These are phyloP conservation scores for Penicillium sp. DNA, from an alignment of 2,329 filamentous ascomycete species.

Conservation along the genomic window DNA sequence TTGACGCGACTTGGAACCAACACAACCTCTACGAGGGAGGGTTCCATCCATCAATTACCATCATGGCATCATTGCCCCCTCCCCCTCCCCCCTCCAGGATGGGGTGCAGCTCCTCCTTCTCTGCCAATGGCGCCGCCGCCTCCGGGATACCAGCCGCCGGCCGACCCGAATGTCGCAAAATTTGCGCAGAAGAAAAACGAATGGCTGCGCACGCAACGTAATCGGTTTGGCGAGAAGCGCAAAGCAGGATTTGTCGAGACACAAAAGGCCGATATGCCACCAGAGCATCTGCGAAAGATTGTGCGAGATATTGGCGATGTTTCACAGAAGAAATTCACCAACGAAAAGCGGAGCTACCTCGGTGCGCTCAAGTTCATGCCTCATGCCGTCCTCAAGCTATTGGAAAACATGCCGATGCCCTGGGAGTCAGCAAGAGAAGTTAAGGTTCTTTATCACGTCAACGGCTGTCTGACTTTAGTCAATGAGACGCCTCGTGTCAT, in stretches of 20 bases:
- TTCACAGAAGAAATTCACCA: conserved; percentile 98
- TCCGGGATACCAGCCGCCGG: conserved; percentile 76
- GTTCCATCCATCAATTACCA: conserved; percentile 29
- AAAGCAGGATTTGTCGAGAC: conserved; percentile 96
- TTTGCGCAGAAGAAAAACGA: conserved; percentile 99
- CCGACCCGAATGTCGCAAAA: conserved; percentile 84
- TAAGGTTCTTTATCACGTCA: conserved; percentile 97
- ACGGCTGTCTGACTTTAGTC: conserved; percentile 92
- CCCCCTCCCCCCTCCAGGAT: conserved; percentile 68
- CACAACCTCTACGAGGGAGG: conserved; percentile 27
- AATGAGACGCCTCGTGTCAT: conserved; percentile 97
- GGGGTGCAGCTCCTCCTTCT: conserved; percentile 55
- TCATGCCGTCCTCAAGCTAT: conserved; percentile 90
- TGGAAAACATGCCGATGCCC: conserved; percentile 99
- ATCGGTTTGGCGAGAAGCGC: conserved; percentile 93
- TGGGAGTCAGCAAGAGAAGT: conserved; percentile 97
- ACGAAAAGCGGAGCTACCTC: conserved; percentile 95
- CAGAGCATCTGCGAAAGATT: conserved; percentile 96
- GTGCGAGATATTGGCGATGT: conserved; percentile 98
- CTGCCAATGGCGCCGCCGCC: conserved; percentile 69
- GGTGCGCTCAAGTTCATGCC: conserved; percentile 99
- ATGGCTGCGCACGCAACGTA: conserved; percentile 89
- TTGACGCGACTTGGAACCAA: conserved; percentile 34
- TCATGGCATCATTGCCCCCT: conserved; percentile 60
- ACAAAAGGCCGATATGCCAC: conserved; percentile 97